A percentile compares a stretch with the other conserved stretches of the same genome.
phyloP scores from a whole-genome alignment of 768 basidiomycete species.

The Psilocybe subaeruginosa region DNA sequence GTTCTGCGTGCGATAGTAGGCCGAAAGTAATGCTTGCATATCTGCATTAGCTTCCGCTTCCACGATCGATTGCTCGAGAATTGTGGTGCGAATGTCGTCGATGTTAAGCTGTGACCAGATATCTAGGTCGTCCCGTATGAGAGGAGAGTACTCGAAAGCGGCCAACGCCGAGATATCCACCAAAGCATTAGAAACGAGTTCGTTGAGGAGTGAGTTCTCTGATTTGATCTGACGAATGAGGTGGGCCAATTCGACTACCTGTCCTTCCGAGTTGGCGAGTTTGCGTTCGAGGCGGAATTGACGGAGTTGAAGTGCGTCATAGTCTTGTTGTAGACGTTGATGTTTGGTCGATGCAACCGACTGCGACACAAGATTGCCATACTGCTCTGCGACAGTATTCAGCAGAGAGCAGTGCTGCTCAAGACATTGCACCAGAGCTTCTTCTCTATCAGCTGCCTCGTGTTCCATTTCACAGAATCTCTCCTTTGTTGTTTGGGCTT shows the following conservation, averaged over 20 bases:
- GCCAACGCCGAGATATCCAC: conserved; percentile 34
- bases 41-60: conserved; percentile 12
- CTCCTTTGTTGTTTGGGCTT: conserved; percentile 35
- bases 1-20: conserved; percentile 39
- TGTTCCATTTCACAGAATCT: conserved; percentile 33
- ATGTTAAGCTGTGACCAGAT: conserved; percentile 3
- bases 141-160: background rate
- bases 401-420: conserved; percentile 52
- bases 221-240: conserved; percentile 62
- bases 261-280: conserved; percentile 66
- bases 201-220: conserved; percentile 46
- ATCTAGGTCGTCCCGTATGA: background rate
- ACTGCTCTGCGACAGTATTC: conserved; percentile 52
- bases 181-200: conserved; percentile 34
- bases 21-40: conserved; percentile 25
- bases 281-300: conserved; percentile 65
- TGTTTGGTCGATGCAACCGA: conserved; percentile 42
- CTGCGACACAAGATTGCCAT: conserved; percentile 49
- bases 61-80: conserved; percentile 20
- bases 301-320: conserved; percentile 38
- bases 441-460: conserved; percentile 41
- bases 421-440: conserved; percentile 50
- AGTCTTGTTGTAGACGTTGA: conserved; percentile 41
- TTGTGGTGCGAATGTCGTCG: conserved; percentile 23
- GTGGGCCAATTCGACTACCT: conserved; percentile 65